Base-by-base conservation (phyloP, 2,329 filamentous ascomycete species). In the Lasiodiplodia sp. region DNA sequence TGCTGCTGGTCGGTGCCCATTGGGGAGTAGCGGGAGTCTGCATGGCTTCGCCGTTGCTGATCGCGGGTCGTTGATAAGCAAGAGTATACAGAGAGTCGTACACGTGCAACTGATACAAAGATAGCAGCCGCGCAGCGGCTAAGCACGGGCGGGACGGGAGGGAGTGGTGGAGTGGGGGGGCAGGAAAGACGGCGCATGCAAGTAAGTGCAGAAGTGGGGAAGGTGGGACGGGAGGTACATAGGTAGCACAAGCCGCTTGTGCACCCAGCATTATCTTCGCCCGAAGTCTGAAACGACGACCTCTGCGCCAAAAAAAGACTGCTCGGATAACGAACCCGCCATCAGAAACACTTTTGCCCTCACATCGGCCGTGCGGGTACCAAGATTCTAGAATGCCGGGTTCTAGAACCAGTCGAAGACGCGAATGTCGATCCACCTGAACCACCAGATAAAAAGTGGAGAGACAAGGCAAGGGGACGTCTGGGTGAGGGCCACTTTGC, bases 101-200 rank as follows among this genome's bases (percentile, higher is more conserved):
- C 38, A 40, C 21, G 44, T 21, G 44, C 44, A n/a, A 21, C 44
- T 10, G 44, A 47, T 47, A 21, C 44, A 47, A 21, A 47, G 44
- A 47, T 47, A 47, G 44, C 44, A 21, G 28, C 28, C 28, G 28
- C 28, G 5, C 4, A 4, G 44, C n/a, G 44, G 44, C 44, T 21
- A 47, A n/a, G 44, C 44, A 47, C n/a, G 44, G 44, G 44, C 44
- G 44, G n/a, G 44, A 47, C 44, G 44, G 44, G 44, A 47, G 44
- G 44, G 10, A 47, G 16, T 40, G 38, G 38, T 40, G 38, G n/a
- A 34, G 44, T 47, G 44, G 44, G 44, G 40, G 44, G 44, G 4
- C 11, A n/a, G 44, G 16, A 47, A 10, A 16, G 38, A 40, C 38
- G 14, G 38, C 38, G 7, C 3, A 21, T 21, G 44, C 44, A 47